Conservation (phyloP, 176 grass and related monocot genomes). For the Panicum miliaceum region DNA sequence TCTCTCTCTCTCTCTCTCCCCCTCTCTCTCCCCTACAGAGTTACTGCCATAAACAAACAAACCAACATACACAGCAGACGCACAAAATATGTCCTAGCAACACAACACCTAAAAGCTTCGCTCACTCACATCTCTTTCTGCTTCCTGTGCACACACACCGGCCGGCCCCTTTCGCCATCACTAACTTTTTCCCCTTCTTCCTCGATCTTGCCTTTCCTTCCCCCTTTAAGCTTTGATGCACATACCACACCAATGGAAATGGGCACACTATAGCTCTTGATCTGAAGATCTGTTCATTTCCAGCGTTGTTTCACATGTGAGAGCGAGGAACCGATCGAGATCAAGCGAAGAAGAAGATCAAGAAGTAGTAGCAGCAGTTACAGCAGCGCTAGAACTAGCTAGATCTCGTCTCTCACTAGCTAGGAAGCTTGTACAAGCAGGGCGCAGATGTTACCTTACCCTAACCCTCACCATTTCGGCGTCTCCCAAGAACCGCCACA, state of each 20-base stretch:
- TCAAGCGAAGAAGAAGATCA: not conserved
- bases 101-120: slow-evolving; percentile 36
- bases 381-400: slow-evolving; percentile 36
- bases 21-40: too few species aligned
- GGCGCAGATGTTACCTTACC: slow-evolving; percentile 61
- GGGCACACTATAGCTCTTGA: slow-evolving; percentile 4
- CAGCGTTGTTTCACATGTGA: slow-evolving; percentile 1
- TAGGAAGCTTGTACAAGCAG: slow-evolving; percentile 33
- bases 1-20: too few species aligned
- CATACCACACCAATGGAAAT: slow-evolving; percentile 24
- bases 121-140: slow-evolving; percentile 50
- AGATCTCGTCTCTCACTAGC: slow-evolving; percentile 37
- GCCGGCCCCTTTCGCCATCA: slow-evolving; percentile 36
- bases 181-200: slow-evolving; percentile 35
- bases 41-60: slow-evolving; percentile 49
- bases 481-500: slow-evolving; percentile 46
- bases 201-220: not conserved
- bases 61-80: not conserved
- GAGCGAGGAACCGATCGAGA: not conserved
- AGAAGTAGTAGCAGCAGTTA: not conserved
- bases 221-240: slow-evolving; percentile 31
- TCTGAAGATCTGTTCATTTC: slow-evolving; percentile 41
- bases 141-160: slow-evolving; percentile 46
- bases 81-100: slow-evolving; percentile 26
- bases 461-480: slow-evolving; percentile 54